These are phyloP conservation scores for Lachnellula hyalina DNA, from an alignment of 2,329 filamentous ascomycete species.

Conservation along the genomic window DNA sequence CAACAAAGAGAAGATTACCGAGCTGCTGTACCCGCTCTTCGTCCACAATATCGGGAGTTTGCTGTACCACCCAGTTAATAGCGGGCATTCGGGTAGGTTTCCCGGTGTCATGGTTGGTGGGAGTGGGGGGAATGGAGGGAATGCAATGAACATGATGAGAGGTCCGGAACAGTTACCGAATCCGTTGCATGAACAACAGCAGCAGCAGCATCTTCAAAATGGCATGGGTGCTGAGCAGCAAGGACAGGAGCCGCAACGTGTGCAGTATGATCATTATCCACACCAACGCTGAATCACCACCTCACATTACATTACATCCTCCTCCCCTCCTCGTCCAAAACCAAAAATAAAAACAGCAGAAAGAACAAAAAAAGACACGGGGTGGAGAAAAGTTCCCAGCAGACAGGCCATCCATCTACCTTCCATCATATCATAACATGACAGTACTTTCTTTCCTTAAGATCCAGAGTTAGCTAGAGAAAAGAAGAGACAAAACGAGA, in stretches of 20 bases:
- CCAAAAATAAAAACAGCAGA: neutral
- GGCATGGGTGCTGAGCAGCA: neutral
- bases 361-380: no score
- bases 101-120: neutral
- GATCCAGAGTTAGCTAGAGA: no score
- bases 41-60: conserved; percentile 94
- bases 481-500: neutral
- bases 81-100: conserved; percentile 44
- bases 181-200: neutral
- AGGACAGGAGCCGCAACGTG: neutral
- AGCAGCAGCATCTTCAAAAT: neutral
- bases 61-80: conserved; percentile 87
- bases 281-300: neutral
- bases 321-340: neutral
- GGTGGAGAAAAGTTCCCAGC: no score
- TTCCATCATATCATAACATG: no score
- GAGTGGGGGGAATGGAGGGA: neutral
- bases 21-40: conserved; percentile 87
- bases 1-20: conserved; percentile 98
- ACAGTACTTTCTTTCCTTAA: no score
- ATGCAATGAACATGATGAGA: neutral
- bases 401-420: no score
- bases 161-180: neutral
- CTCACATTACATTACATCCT: no score
- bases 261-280: neutral